These are phyloP conservation scores for Colletotrichum neosansevieriae DNA, from an alignment of 2,329 filamentous ascomycete species.

Conservation along the genomic window DNA sequence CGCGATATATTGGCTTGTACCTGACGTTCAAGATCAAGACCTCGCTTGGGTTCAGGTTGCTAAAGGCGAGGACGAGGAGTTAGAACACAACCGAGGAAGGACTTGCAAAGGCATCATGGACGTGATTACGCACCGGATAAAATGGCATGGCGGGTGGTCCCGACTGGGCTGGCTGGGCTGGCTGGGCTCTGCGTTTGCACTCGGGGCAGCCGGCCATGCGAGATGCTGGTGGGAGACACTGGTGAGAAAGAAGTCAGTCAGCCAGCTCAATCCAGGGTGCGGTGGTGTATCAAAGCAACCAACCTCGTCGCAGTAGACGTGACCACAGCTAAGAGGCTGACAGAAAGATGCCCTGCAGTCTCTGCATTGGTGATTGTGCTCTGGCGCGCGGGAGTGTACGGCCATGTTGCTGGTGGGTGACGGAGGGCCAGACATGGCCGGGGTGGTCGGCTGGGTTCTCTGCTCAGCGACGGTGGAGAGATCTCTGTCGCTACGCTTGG, in stretches of 20 bases:
- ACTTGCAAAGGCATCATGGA: neutral
- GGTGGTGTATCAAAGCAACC: neutral
- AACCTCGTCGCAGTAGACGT: constrained; percentile 29
- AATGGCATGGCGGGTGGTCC: no score
- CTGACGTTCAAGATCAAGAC: neutral
- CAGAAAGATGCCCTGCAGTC: constrained; percentile 16
- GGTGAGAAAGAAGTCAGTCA: neutral
- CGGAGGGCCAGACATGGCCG: neutral
- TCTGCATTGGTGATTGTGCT: constrained; percentile 25
- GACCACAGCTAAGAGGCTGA: constrained; percentile 23
- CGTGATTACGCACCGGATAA: neutral
- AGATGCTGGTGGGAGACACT: constrained; percentile 5
- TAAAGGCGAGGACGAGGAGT: neutral
- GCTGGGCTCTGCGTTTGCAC: neutral
- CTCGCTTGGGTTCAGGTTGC: neutral
- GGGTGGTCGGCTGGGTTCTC: constrained; percentile 1
- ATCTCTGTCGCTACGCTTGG: neutral
- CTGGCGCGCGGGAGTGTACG: neutral
- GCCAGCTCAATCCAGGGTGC: neutral
- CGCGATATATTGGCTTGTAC: no score
- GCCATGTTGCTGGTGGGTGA: constrained; percentile 1
- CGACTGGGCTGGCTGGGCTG: no score
- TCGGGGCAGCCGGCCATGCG: constrained; percentile 7
- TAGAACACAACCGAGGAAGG: neutral
- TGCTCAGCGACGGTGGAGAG: constrained; percentile 1